Evolutionary conservation across 768 basidiomycete species (phyloP), one percentile per base, ranked within the genome.

Genomic region (Tubosaeta sp.): DNA sequence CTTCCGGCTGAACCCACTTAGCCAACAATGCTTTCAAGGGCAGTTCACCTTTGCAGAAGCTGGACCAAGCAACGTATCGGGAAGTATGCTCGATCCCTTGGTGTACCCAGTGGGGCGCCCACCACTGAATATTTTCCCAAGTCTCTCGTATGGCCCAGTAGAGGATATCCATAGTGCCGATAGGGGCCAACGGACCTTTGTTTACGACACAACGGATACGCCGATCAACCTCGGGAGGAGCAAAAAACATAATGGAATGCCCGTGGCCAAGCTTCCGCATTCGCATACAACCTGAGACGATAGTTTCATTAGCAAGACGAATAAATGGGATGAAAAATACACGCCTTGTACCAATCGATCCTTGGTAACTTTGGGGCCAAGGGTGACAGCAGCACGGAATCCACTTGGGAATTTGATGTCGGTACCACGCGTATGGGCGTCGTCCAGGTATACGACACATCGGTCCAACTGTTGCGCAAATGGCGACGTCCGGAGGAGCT

Each of bases 231-330:
- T 79, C 79, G 59, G 56, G 61, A 12, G 78, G 72, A 3, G 76
- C 78, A 35, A 76, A 75, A 53, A 80, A 80, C 50, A 74, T 62
- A 18, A 78, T 56, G 3, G 78, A 73, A 48, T 81, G 79, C 0
- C 71, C 73, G 6, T 63, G 57, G 13, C 79, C 79, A 0, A 81
- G 69, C 54, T 70, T 70, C 10, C 79, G 69, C 79, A 80, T 78
- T 7, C 79, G 69, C 79, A 80, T 81, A 46, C 79, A 80, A 6
- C 76, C 79, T 79, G 14, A 14, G n/a, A 2, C 9, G 12, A 22
- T 6, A n/a, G 3, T 8, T 53, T 12, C 42, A 38, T 16, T 4
- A n/a, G 34, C 7, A 9, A 19, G 0, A 19, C 2, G 25, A 11
- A 9, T 1, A 14, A 11, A 30, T 21, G 1, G 1, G 10, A 13